Evolutionary conservation across 2,329 filamentous ascomycete species (phyloP), one percentile per base, ranked within the genome.

Genomic region (Aspergillus ochraceus): DNA sequence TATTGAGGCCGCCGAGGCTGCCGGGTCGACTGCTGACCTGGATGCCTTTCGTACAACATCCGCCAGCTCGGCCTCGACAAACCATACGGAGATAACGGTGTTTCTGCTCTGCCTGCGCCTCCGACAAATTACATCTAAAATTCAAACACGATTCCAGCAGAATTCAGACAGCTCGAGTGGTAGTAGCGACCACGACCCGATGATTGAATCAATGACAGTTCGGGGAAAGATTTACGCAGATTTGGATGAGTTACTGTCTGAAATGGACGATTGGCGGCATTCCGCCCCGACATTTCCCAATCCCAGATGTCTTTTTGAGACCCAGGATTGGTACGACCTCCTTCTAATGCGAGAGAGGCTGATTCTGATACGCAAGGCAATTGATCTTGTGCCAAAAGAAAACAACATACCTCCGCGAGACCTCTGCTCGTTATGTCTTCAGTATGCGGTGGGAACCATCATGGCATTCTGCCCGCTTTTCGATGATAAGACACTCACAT

Each of bases 281-380:
- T 66, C 63, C 0, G 69, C 71, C 0, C 79, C 78, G 0, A 0
- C 77, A 76, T 30, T 58, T 64, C 0, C 12, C 3, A 60, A 65
- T 0, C 77, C 77, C 0, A 66, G 66, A 5, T 76, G 73, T n/a
- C 67, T 82, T 0, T 83, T 80, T 45, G 75, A 82, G 57, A 72
- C 70, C 6, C 68, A 74, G 9, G 76, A 79, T 22, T 83, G 78
- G 78, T 80, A 79, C 42, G 78, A 81, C 45, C 71, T 80, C 14
- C 64, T 81, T 3, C 65, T 71, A 1, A 71, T 76, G 4, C 74
- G 79, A 32, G 80, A 82, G 49, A 68, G 72, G 20, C 65, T 81
- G 0, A 68, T 76, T 1, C 70, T 81, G 0, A 64, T 80, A 0
- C 70, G 80, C 49, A 73, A 76, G 1, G 79, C 77, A 0, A 75